Base-by-base conservation (phyloP, 1,284 basidiomycete species). In the Ceratobasidium sp. region DNA sequence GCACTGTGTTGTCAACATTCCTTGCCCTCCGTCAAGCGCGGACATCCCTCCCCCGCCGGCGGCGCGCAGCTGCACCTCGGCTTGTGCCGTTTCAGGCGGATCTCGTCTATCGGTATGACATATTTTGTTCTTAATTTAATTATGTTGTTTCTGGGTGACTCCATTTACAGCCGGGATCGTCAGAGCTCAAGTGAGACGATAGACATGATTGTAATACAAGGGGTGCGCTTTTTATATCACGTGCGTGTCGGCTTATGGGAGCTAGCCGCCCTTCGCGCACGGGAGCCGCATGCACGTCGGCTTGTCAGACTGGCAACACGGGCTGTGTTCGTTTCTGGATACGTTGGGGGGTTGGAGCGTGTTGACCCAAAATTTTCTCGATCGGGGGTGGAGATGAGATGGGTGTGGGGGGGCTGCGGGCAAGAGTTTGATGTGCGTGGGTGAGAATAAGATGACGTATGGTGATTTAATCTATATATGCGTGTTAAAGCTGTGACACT, bases 11-110 rank as follows among this genome's bases (percentile, higher is more conserved):
- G 37, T 59, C 56, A 59, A 39, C 24, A n/a, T 27, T 53, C 22
- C 14, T 27, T 53, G 51, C 24, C 16, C 9, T n/a, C 16, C 22
- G 29, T 27, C 29, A 53, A 53, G 51, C 51, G 51, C 22, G 51
- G 16, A 6, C n/a, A 53, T 53, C 24, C 22, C 24, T 5, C 51
- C 29, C 51, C 51, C 51, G 51, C 51, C 51, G 51, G 51, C 51
- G 29, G 51, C 51, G 51, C 22, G 16, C 51, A 29, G 8, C 51
- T 24, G 19, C 51, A 53, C 51, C 29, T 53, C 29, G 41, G 22
- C 29, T 46, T 65, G n/a, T n/a, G n/a, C 63, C 39, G 63, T 65
- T 65, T 65, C 63, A 65, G 41, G 29, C 63, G 63, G 63, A 65
- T 65, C 63, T 65, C 48, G 34, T 48, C 27, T 65, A 46, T 48